Base-by-base conservation (phyloP, 1,284 basidiomycete genomes). In the Naganishia liquefaciens region DNA sequence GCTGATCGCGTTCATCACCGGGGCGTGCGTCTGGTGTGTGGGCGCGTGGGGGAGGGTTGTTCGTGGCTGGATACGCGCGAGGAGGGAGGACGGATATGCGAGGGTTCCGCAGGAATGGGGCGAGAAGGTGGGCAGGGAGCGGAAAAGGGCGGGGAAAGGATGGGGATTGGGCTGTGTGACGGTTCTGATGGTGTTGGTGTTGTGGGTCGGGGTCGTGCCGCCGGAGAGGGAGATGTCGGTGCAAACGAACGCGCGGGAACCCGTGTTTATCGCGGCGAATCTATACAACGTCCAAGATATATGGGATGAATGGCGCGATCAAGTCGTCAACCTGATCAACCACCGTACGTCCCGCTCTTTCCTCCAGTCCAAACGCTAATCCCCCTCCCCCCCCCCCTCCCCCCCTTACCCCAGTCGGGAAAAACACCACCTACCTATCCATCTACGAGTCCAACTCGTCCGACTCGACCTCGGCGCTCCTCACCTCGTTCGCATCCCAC, bases 381-480 rank as follows among this genome's bases (percentile, higher is more conserved):
- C 21, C 42, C 6, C 42, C 42, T 15, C 46, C 13, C 23, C 47
- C 1, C 25, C 23, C 47, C 47, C 15, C 25, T 21, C 47, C 21
- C 17, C n/a, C 17, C 23, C 25, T 9, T 19, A 3, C 21, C 5
- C 80, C 80, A 72, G 77, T 86, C 40, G 85, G 85, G 10, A 68
- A 75, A 3, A 77, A 80, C 51, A 84, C 84, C 54, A 81, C 82
- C 19, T 86, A 81, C 68, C 78, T 86, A 5, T 85, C 84, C n/a
- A 77, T 86, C 60, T 80, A 85, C 69, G 85, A 86, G 72, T 83
- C 81, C 58, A 79, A 83, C 69, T 84, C 82, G 39, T 52, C 65
- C 39, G 85, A 86, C 70, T 68, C 68, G 1, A 82, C 83, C 1
- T 78, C 81, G 9, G 68, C 72, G 5, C 74, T 83, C 54, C 78